Conservation (phyloP, 345 rosid species). For the Noccaea bulbosa region DNA sequence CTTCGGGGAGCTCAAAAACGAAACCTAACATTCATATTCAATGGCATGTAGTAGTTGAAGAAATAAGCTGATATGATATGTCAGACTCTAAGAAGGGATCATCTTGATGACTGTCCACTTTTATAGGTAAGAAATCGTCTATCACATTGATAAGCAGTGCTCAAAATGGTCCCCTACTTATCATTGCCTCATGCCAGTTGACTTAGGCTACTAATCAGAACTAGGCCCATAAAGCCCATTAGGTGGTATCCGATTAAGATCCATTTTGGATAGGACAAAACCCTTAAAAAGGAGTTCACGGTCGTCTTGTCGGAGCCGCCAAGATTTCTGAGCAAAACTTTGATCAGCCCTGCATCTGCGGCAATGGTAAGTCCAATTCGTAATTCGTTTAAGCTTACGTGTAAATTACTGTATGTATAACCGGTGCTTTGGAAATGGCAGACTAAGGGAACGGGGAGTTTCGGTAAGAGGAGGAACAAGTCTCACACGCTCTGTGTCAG, state of each 20-base stretch:
- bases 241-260: slow-evolving; percentile 2
- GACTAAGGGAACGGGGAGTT: slow-evolving; percentile 95
- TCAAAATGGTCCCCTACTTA: slow-evolving; percentile 44
- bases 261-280: slow-evolving; percentile 12
- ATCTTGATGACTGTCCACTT: slow-evolving; percentile 30
- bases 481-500: slow-evolving; percentile 92
- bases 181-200: slow-evolving; percentile 27
- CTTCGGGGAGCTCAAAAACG: not conserved
- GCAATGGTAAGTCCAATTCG: slow-evolving; percentile 36
- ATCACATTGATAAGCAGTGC: slow-evolving; percentile 39
- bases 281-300: slow-evolving; percentile 1
- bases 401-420: not conserved
- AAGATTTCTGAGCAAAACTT: slow-evolving; percentile 14
- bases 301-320: slow-evolving; percentile 21
- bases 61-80: slow-evolving; percentile 18
- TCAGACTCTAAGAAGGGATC: slow-evolving; percentile 44
- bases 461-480: slow-evolving; percentile 96
- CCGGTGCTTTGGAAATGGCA: slow-evolving; percentile 44
- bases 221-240: not conserved
- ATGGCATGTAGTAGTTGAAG: slow-evolving; percentile 44
- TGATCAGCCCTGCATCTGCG: slow-evolving; percentile 31
- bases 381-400: not conserved
- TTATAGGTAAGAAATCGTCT: slow-evolving; percentile 40
- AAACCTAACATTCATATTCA: slow-evolving; percentile 35
- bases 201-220: not conserved